A percentile compares a stretch with the other conserved stretches of the same genome.
phyloP scores from a whole-genome alignment of 164 flowering plant genomes.

The Macadamia integrifolia region DNA sequence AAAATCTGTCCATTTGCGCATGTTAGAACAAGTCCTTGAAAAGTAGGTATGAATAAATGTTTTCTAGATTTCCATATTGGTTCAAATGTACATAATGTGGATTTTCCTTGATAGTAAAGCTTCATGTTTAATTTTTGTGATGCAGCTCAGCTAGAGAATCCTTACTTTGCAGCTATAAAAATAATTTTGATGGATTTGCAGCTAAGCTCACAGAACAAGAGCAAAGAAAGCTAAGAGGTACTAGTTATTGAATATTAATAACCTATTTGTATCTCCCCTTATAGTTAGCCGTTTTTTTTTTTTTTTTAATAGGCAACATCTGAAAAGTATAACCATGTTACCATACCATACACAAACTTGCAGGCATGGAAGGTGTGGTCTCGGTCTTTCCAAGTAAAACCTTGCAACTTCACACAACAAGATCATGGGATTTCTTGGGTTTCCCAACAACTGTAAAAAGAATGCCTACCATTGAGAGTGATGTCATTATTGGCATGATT shows the following conservation, averaged over 20 bases:
- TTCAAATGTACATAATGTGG: too few relatives aligned
- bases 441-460: neutral
- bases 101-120: too few relatives aligned
- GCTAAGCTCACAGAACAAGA: constrained; percentile 59
- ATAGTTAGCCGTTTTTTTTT: neutral
- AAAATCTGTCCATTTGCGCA: too few relatives aligned
- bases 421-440: constrained; percentile 20
- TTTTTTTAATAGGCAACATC: neutral
- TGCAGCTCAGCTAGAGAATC: constrained; percentile 34
- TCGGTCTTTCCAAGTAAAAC: constrained; percentile 43
- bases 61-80: too few relatives aligned
- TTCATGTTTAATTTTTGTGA: too few relatives aligned
- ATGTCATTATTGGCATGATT: constrained; percentile 16
- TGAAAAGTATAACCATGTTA: too few relatives aligned
- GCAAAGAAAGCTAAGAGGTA: constrained; percentile 43
- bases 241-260: neutral
- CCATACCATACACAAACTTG: constrained; percentile 14
- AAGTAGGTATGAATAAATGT: too few relatives aligned
- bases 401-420: constrained; percentile 16
- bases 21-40: too few relatives aligned
- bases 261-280: neutral
- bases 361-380: too few relatives aligned
- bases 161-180: constrained; percentile 50
- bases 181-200: constrained; percentile 64
- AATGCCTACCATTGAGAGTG: constrained; percentile 3